A percentile compares a stretch with the other conserved stretches of the same genome.
Evolutionary conservation across 2,329 filamentous ascomycete species (phyloP).

Genomic region (Simplicillium aogashimaense): DNA sequence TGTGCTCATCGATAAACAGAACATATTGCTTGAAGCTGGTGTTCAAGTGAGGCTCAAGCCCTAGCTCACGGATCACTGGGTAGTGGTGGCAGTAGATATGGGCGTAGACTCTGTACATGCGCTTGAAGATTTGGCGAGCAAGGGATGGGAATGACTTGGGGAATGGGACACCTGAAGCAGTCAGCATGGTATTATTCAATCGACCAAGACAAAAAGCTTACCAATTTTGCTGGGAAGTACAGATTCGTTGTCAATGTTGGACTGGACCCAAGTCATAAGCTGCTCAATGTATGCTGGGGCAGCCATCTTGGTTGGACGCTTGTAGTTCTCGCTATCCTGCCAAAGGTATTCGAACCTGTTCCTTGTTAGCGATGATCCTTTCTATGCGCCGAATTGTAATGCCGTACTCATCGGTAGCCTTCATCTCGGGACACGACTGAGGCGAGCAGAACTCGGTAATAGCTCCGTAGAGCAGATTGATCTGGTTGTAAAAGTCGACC

Average conservation of each 20-base stretch:
- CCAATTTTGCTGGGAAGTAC: slow-evolving; percentile 92
- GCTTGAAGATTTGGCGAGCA: slow-evolving; percentile 95
- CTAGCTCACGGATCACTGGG: slow-evolving; percentile 87
- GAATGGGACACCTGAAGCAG: slow-evolving; percentile 67
- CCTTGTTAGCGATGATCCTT: slow-evolving; percentile 8
- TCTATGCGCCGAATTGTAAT: background rate
- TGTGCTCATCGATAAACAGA: slow-evolving; percentile 95
- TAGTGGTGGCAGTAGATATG: slow-evolving; percentile 99
- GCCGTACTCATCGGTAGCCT: slow-evolving; percentile 92
- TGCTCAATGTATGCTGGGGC: slow-evolving; percentile 97
- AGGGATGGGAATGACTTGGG: slow-evolving; percentile 84
- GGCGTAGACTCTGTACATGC: slow-evolving; percentile 95
- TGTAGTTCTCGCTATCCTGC: slow-evolving; percentile 92
- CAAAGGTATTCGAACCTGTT: slow-evolving; percentile 92
- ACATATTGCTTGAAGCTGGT: slow-evolving; percentile 99
- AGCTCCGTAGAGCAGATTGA: slow-evolving; percentile 95
- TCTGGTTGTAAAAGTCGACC: slow-evolving; percentile 99
- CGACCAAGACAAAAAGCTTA: slow-evolving; percentile 21
- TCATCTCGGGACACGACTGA: slow-evolving; percentile 97
- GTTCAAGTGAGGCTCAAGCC: slow-evolving; percentile 93
- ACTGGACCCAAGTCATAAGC: slow-evolving; percentile 93
- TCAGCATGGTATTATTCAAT: slow-evolving; percentile 9
- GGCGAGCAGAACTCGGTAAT: slow-evolving; percentile 99
- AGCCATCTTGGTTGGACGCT: slow-evolving; percentile 94
- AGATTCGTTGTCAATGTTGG: slow-evolving; percentile 88